Conservation (phyloP, 495 filamentous ascomycete genomes). For the Penicillium antarcticum region DNA sequence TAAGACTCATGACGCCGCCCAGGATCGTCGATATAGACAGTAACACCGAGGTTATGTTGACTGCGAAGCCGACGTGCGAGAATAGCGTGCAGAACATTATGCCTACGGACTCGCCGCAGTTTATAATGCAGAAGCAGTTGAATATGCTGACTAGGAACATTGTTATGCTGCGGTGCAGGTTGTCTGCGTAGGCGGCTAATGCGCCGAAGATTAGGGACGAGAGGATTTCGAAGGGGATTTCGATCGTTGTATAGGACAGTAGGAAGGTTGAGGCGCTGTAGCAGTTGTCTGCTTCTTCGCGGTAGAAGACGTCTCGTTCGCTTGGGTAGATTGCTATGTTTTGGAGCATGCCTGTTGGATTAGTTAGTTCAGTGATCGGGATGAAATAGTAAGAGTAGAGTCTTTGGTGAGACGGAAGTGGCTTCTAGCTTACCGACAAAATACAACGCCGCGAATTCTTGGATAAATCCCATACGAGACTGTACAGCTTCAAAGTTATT, state of each 20-base stretch:
- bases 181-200: constrained; percentile 56
- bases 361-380: constrained; percentile 10
- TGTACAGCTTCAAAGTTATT: constrained; percentile 65
- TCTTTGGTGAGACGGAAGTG: neutral
- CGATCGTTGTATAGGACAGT: constrained; percentile 59
- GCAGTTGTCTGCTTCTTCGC: constrained; percentile 63
- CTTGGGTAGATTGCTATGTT: constrained; percentile 69
- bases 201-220: constrained; percentile 61
- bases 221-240: constrained; percentile 66
- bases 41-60: constrained; percentile 63
- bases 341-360: constrained; percentile 64
- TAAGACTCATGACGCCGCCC: constrained; percentile 63
- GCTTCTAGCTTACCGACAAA: constrained; percentile 63
- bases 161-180: constrained; percentile 54
- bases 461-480: constrained; percentile 66
- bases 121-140: constrained; percentile 69
- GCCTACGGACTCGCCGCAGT: constrained; percentile 69
- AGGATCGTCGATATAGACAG: constrained; percentile 64
- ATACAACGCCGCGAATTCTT: constrained; percentile 67
- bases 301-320: constrained; percentile 68
- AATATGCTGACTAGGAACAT: constrained; percentile 65
- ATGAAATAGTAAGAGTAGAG: neutral
- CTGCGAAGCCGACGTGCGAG: constrained; percentile 68
- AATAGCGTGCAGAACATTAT: constrained; percentile 79
- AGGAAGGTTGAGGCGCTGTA: constrained; percentile 69